A percentile compares a stretch with the other conserved stretches of the same genome.
These are phyloP conservation scores for Fusarium mangiferae DNA, from an alignment of 2,329 filamentous ascomycete genomes.

Conservation along the genomic window DNA sequence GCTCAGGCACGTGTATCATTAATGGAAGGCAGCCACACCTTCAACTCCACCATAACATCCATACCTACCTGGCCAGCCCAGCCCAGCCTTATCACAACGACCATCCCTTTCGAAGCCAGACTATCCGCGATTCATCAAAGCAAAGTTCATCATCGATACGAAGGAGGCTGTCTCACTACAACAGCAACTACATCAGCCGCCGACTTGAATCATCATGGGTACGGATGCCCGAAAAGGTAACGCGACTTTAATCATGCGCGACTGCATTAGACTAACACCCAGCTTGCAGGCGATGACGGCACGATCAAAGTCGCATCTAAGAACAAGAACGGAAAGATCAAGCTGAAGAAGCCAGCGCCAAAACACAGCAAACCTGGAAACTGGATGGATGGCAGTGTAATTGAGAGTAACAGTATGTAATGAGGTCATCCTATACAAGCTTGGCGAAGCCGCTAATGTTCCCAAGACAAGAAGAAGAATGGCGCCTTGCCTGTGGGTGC, in stretches of 20 bases:
- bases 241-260: conserved; percentile 19
- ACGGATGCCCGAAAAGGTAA: conserved; percentile 47
- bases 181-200: not conserved
- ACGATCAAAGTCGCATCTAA: conserved; percentile 73
- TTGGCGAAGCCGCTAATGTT: conserved; percentile 7
- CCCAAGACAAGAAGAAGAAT: conserved; percentile 66
- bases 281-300: conserved; percentile 61
- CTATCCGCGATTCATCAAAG: conserved; percentile 12
- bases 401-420: conserved; percentile 68
- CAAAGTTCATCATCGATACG: not conserved
- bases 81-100: conserved; percentile 26
- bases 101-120: conserved; percentile 9
- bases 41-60: conserved; percentile 34
- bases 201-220: conserved; percentile 27
- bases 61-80: not conserved
- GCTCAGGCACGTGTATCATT: conserved; percentile 37
- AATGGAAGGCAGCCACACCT: conserved; percentile 12
- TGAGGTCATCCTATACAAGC: not conserved
- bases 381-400: conserved; percentile 74
- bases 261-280: conserved; percentile 29
- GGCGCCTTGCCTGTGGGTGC: conserved; percentile 55
- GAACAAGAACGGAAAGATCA: conserved; percentile 66
- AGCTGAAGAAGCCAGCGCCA: conserved; percentile 70
- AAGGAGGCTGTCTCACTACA: not conserved
- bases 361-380: conserved; percentile 75